Conservation (phyloP, 2,329 filamentous ascomycete species). For the Aspergillus fumigatiaffinis region DNA sequence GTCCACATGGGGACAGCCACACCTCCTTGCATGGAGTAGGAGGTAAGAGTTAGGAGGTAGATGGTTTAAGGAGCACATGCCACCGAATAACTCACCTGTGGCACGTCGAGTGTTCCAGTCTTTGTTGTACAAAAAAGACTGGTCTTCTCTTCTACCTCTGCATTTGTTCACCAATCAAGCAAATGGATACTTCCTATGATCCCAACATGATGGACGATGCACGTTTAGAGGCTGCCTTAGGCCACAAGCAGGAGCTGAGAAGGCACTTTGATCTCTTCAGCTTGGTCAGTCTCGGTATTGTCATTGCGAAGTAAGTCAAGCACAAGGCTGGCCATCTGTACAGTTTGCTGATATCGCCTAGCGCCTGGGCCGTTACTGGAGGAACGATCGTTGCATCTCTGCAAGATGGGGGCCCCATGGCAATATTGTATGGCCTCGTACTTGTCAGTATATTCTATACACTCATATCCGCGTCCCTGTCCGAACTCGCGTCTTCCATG, state of each 20-base stretch:
- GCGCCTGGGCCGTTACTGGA: constrained; percentile 59
- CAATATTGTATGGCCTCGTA: constrained; percentile 56
- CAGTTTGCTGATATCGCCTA: constrained; percentile 29
- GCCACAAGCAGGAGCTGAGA: constrained; percentile 56
- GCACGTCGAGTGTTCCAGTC: background rate
- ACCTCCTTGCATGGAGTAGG: constrained; percentile 13
- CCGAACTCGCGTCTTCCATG: constrained; percentile 55
- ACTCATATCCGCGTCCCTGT: constrained; percentile 51
- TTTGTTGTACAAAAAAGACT: background rate
- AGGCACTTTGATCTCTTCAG: constrained; percentile 56
- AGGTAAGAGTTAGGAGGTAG: background rate
- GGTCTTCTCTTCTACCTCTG: background rate
- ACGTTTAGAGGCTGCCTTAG: constrained; percentile 31
- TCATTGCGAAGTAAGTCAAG: constrained; percentile 41
- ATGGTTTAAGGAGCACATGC: background rate
- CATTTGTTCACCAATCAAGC: background rate
- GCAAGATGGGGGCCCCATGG: constrained; percentile 57
- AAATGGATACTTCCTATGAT: background rate
- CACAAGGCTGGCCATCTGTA: background rate
- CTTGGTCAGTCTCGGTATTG: constrained; percentile 55
- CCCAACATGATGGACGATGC: constrained; percentile 17
- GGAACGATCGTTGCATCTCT: constrained; percentile 53
- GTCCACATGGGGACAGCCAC: constrained; percentile 17
- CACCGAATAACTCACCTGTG: background rate
- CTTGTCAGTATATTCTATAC: constrained; percentile 48